Base-by-base conservation (phyloP, 768 basidiomycete genomes). In the Mycena rebaudengoi region DNA sequence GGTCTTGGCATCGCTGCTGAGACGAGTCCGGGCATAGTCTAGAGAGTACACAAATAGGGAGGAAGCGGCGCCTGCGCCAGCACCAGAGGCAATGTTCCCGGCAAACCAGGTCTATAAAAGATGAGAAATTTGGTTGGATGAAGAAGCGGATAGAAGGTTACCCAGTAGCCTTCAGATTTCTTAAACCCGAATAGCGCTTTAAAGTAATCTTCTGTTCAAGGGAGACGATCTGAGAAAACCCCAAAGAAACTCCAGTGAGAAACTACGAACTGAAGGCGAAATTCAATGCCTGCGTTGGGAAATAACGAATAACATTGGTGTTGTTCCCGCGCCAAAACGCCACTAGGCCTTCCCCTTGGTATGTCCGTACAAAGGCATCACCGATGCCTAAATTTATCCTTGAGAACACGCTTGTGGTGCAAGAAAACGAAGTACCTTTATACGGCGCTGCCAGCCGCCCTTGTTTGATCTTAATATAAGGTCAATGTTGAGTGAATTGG, bases 321-420 rank as follows among this genome's bases (percentile, higher is more conserved):
- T 91, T 93, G 86, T 95, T 95, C 74, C 92, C 92, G 75, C 92
- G 82, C 93, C 93, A 95, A 73, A 94, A 82, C 25, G 93, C 88
- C 63, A 87, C 81, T 32, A 93, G 76, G 76, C 92, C 92, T 80
- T 95, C 92, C 21, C 92, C 91, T 69, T 75, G 82, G 84, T 91
- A 92, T 55, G 91, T 93, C 64, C 93, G 87, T 52, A 62, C 35
- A 71, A 92, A 93, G 71, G 91, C 92, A 80, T 94, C 92, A 60
- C 69, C 75, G 70, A 95, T 84, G 70, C 93, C 66, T 67, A n/a
- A 20, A 39, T 32, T 13, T 21, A 16, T n/a, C n/a, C 16, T 25
- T 14, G 23, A 40, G 53, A 21, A 26, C 12, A 45, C 3, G 16
- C 25, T 8, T 14, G 11, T 7, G 18, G 5, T 7, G 18, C 2